Conservation (phyloP, 2,329 filamentous ascomycete species). For the Phaeophleospora eucalypticola region DNA sequence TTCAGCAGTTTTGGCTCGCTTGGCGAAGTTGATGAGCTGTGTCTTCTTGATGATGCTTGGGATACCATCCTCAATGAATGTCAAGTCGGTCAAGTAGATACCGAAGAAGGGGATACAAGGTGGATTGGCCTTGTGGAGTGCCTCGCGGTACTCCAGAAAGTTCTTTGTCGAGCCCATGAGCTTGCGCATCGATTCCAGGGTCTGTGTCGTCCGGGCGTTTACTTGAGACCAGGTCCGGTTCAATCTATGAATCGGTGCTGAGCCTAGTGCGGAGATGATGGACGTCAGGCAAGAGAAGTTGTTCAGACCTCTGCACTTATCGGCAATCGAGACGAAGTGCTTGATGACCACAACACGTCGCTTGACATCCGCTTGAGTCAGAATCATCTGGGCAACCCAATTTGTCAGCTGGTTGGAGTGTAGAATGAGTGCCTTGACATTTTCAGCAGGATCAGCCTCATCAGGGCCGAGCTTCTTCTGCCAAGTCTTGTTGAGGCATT, state of each 20-base stretch:
- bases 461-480: constrained; percentile 86
- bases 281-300: constrained; percentile 97
- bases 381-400: constrained; percentile 98
- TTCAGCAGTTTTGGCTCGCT: constrained; percentile 94
- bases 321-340: constrained; percentile 93
- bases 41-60: constrained; percentile 95
- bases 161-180: constrained; percentile 98
- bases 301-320: constrained; percentile 91
- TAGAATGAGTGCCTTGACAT: constrained; percentile 92
- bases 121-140: constrained; percentile 85
- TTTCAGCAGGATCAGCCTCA: constrained; percentile 80
- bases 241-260: constrained; percentile 88
- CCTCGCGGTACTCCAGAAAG: constrained; percentile 93
- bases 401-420: constrained; percentile 99
- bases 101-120: constrained; percentile 98
- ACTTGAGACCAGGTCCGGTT: constrained; percentile 94
- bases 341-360: constrained; percentile 97
- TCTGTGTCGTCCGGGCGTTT: constrained; percentile 73
- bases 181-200: constrained; percentile 84
- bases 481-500: constrained; percentile 98
- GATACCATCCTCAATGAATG: constrained; percentile 98
- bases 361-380: constrained; percentile 90
- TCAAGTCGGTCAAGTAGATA: constrained; percentile 96
- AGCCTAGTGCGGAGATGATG: constrained; percentile 92
- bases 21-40: constrained; percentile 96